Percentiles rank a stretch among this genome's conserved stretches.
Evolutionary conservation across 345 rosid species (phyloP).

Genomic region (Melastoma malabathricum): DNA sequence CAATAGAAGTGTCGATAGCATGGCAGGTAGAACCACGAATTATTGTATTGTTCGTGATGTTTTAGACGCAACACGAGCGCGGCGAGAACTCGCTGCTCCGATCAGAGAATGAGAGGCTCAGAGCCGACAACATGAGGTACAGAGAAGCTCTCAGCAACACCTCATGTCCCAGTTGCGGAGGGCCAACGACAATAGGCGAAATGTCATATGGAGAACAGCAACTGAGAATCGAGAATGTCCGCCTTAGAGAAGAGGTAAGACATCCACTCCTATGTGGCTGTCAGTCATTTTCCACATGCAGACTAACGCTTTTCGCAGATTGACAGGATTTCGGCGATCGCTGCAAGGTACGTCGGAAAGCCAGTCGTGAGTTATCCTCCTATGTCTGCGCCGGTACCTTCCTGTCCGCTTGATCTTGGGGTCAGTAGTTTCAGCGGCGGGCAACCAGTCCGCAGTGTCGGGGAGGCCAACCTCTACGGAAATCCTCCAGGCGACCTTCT

Average conservation of each 20-base stretch:
- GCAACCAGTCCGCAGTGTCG: slow-evolving; percentile 14
- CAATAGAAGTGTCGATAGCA: no score
- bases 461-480: slow-evolving; percentile 54
- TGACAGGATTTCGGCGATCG: slow-evolving; percentile 78
- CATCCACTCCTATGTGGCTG: no score
- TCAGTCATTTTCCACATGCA: no score
- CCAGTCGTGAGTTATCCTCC: slow-evolving; percentile 68
- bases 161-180: slow-evolving; percentile 92
- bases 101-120: slow-evolving; percentile 72
- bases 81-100: slow-evolving; percentile 74
- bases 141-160: slow-evolving; percentile 86
- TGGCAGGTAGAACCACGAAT: no score
- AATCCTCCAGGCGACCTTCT: slow-evolving; percentile 46
- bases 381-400: slow-evolving; percentile 40
- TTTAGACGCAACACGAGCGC: slow-evolving; percentile 82
- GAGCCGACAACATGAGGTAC: slow-evolving; percentile 75
- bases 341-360: slow-evolving; percentile 94
- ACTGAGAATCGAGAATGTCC: slow-evolving; percentile 73
- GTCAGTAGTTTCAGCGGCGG: slow-evolving; percentile 40
- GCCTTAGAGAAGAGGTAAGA: slow-evolving; percentile 83
- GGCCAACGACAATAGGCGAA: slow-evolving; percentile 85
- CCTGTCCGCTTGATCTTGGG: slow-evolving; percentile 64
- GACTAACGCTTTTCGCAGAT: slow-evolving; percentile 26
- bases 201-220: slow-evolving; percentile 96
- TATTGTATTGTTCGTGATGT: no score